Percentiles rank a stretch among this genome's conserved stretches.
These are phyloP conservation scores for Knoxdaviesia proteae DNA, from an alignment of 2,329 filamentous ascomycete genomes.

Conservation along the genomic window DNA sequence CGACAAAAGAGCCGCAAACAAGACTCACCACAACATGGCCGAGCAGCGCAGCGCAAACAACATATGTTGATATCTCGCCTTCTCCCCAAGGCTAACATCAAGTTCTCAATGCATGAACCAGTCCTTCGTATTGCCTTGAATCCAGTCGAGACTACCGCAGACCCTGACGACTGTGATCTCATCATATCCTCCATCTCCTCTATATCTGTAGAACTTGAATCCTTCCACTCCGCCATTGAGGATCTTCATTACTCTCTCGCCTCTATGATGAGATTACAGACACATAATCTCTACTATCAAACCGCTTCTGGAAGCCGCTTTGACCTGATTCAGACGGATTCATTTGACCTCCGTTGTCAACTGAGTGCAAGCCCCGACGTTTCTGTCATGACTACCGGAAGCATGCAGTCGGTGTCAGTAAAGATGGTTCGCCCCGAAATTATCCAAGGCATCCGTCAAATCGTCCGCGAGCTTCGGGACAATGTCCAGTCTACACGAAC, in stretches of 20 bases:
- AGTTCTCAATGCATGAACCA: constrained; percentile 90
- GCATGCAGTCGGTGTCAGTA: constrained; percentile 67
- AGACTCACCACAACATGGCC: constrained; percentile 9
- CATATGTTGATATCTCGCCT: constrained; percentile 70
- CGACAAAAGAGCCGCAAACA: constrained; percentile 27
- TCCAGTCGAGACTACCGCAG: constrained; percentile 42
- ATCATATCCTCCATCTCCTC: constrained; percentile 92
- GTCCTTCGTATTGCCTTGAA: constrained; percentile 79
- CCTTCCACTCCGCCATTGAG: constrained; percentile 73
- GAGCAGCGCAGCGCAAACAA: constrained; percentile 21
- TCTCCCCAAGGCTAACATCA: constrained; percentile 81
- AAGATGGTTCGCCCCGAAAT: constrained; percentile 87
- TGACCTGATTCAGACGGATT: constrained; percentile 72
- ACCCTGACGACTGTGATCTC: constrained; percentile 73
- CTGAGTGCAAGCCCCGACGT: constrained; percentile 72
- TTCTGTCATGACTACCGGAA: constrained; percentile 59
- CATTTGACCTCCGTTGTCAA: constrained; percentile 69
- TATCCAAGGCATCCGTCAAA: constrained; percentile 76
- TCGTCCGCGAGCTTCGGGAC: constrained; percentile 61
- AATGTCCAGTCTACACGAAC: constrained; percentile 37
- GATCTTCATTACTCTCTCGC: constrained; percentile 73
- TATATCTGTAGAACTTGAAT: constrained; percentile 79
- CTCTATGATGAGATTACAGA: constrained; percentile 63
- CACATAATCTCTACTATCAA: constrained; percentile 86
- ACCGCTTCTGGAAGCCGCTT: constrained; percentile 65